These are phyloP conservation scores for Ceratocystis alfenasii DNA, from an alignment of 2,329 filamentous ascomycete genomes.

Conservation along the genomic window DNA sequence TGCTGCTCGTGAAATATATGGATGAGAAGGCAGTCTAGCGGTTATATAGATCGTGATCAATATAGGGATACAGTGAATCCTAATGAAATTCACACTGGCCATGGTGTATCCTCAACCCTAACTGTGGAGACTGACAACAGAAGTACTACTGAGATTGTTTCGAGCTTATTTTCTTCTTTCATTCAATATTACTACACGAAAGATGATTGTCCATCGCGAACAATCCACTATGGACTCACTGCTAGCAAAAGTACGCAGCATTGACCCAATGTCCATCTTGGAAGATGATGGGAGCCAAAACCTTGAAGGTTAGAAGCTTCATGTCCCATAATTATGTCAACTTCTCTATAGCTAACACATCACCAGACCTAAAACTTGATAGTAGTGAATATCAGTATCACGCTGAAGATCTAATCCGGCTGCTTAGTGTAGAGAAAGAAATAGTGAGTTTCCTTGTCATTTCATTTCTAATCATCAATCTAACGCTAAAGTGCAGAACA, in stretches of 20 bases:
- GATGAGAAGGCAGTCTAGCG: background rate
- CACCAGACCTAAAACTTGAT: background rate
- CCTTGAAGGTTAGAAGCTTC: background rate
- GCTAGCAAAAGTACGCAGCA: background rate
- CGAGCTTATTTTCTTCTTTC: background rate
- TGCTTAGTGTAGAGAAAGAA: background rate
- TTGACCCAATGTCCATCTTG: background rate
- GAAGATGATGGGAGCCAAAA: background rate
- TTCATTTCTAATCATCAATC: background rate
- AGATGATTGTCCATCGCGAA: background rate
- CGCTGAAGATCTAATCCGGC: background rate
- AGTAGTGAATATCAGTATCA: background rate
- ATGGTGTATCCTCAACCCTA: slow-evolving; percentile 3
- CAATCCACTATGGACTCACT: background rate
- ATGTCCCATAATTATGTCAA: background rate
- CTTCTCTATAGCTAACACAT: background rate
- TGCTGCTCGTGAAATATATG: slow-evolving; percentile 31
- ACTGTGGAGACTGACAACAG: background rate
- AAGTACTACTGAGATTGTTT: background rate
- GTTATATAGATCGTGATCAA: background rate
- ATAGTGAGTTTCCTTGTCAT: background rate
- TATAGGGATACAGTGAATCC: background rate
- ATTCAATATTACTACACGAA: background rate
- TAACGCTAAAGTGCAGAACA: background rate
- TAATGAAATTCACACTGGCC: background rate